Conservation (phyloP, 1,139 yeast genomes). For the Eremothecium cymbalariae region DNA sequence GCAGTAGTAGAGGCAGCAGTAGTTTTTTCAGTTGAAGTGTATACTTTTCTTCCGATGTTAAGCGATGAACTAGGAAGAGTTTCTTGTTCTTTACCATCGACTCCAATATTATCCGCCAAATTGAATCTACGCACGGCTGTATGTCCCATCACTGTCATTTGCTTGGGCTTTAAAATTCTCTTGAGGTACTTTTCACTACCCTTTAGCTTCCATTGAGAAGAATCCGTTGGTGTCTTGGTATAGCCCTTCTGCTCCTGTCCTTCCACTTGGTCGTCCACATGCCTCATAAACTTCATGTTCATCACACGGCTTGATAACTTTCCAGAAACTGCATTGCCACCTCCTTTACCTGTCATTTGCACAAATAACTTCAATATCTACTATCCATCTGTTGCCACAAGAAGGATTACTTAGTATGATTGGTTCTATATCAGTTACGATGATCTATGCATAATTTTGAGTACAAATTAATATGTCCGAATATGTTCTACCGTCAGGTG, state of each 20-base stretch:
- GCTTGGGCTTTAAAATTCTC: constrained; percentile 22
- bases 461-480: too few species aligned
- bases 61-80: constrained; percentile 9
- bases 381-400: too few species aligned
- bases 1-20: background rate
- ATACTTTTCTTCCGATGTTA: constrained; percentile 29
- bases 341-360: too few species aligned
- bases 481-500: too few species aligned
- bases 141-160: constrained; percentile 41
- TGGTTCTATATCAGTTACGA: too few species aligned
- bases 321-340: constrained; percentile 23
- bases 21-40: constrained; percentile 16
- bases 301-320: constrained; percentile 35
- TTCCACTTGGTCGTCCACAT: constrained; percentile 35
- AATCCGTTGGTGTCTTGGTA: constrained; percentile 38
- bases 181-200: constrained; percentile 4
- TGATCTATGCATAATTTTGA: too few species aligned
- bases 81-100: constrained; percentile 11
- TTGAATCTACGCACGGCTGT: constrained; percentile 32
- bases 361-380: too few species aligned
- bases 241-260: constrained; percentile 35
- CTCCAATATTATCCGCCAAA: background rate
- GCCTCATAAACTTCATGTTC: constrained; percentile 43
- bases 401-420: too few species aligned
- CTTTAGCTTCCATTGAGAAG: constrained; percentile 21